Evolutionary conservation across 306 rosid species (phyloP).

Genomic region (Vachellia collinsii): DNA sequence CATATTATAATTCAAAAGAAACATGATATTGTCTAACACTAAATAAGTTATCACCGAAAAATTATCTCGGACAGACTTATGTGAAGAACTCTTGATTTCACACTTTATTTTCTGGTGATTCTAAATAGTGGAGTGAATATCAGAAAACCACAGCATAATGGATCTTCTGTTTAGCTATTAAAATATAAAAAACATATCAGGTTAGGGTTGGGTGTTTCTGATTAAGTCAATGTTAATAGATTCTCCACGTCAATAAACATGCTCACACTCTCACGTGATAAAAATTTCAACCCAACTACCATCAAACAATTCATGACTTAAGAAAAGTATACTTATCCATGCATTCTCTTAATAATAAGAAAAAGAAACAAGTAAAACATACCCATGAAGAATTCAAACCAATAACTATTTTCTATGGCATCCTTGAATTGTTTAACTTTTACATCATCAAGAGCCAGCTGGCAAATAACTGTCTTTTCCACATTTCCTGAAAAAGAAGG

Average conservation of each 20-base stretch:
- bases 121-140: slow-evolving; percentile 6
- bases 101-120: slow-evolving; percentile 22
- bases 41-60: slow-evolving; percentile 21
- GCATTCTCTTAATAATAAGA: slow-evolving; percentile 9
- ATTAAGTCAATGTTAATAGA: not conserved
- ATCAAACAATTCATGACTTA: slow-evolving; percentile 2
- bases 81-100: slow-evolving; percentile 15
- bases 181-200: slow-evolving; percentile 15
- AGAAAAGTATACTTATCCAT: slow-evolving; percentile 19
- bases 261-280: not conserved
- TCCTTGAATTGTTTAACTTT: slow-evolving; percentile 88
- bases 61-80: slow-evolving; percentile 14
- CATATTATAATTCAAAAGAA: slow-evolving; percentile 26
- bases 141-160: slow-evolving; percentile 9
- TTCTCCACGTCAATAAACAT: not conserved
- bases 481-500: slow-evolving; percentile 60
- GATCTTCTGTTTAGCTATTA: not conserved
- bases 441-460: slow-evolving; percentile 57
- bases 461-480: slow-evolving; percentile 72
- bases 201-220: not conserved
- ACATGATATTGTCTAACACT: slow-evolving; percentile 20
- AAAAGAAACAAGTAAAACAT: slow-evolving; percentile 46
- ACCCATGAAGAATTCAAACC: slow-evolving; percentile 99
- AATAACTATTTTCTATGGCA: slow-evolving; percentile 89
- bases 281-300: not conserved